phyloP scores from a whole-genome alignment of 2,329 filamentous ascomycete species.

The Stachybotrys chartarum region DNA sequence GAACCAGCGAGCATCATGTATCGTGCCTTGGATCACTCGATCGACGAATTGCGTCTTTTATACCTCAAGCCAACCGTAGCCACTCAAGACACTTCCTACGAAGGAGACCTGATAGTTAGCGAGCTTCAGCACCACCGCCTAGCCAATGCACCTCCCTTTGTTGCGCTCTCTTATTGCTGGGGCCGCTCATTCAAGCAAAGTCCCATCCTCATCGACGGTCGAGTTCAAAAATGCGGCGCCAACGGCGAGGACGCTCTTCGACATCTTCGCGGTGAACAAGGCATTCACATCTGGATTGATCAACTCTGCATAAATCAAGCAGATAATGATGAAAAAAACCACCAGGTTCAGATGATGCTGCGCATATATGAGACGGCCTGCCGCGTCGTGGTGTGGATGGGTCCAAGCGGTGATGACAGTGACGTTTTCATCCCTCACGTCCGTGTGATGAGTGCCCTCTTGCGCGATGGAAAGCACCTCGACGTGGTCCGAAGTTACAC shows the following conservation, averaged over 20 bases:
- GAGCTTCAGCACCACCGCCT: not conserved
- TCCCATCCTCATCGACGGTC: not conserved
- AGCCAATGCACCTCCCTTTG: slow-evolving; percentile 1
- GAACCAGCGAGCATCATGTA: no score
- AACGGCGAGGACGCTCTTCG: not conserved
- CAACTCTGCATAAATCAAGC: slow-evolving; percentile 9
- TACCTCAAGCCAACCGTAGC: no score
- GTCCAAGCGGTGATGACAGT: not conserved
- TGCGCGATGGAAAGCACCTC: not conserved
- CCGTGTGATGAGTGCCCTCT: not conserved
- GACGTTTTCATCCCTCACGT: slow-evolving; percentile 3
- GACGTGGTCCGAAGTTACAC: not conserved
- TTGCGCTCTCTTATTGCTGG: slow-evolving; percentile 6
- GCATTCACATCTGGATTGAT: slow-evolving; percentile 5
- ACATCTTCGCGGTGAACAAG: not conserved
- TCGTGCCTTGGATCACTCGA: no score
- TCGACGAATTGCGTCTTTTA: no score
- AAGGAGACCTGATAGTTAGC: not conserved
- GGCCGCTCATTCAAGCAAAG: not conserved
- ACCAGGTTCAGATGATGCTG: slow-evolving; percentile 8
- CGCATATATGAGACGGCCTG: slow-evolving; percentile 4
- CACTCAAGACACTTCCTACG: no score
- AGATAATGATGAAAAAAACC: slow-evolving; percentile 5
- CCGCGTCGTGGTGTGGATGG: slow-evolving; percentile 4
- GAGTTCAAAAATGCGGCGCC: not conserved